Percentiles rank a stretch among this genome's conserved stretches.
These are phyloP conservation scores for Pseudogymnoascus sp. DNA, from an alignment of 2,329 filamentous ascomycete species.

Conservation along the genomic window DNA sequence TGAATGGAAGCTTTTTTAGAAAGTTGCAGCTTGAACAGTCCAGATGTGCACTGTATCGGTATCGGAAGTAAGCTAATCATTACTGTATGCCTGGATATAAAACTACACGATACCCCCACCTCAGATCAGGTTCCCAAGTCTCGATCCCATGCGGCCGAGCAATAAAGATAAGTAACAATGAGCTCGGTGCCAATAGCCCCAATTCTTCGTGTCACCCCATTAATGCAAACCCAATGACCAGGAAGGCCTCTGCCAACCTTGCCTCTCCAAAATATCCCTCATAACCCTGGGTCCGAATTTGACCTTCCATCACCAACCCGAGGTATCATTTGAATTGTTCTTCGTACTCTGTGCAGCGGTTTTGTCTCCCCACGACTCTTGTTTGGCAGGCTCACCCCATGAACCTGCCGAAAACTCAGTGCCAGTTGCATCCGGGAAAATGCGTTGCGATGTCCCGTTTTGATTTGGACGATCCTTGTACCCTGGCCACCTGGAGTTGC, in stretches of 20 bases:
- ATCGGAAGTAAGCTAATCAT: neutral
- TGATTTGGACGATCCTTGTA: conserved; percentile 6
- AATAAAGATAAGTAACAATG: neutral
- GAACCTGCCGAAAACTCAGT: conserved; percentile 14
- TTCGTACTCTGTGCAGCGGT: conserved; percentile 9
- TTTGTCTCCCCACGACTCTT: conserved; percentile 9
- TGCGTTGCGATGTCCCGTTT: neutral
- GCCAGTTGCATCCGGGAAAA: conserved; percentile 10
- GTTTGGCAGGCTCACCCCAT: conserved; percentile 13
- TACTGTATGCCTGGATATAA: neutral
- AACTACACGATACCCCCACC: neutral
- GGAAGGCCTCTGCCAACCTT: neutral
- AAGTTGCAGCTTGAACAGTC: neutral
- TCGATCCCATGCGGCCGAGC: neutral
- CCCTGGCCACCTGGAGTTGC: neutral
- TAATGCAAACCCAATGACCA: neutral
- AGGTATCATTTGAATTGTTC: neutral
- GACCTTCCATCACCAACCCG: neutral
- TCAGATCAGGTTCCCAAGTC: neutral
- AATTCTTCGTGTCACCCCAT: neutral
- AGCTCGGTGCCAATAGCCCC: neutral
- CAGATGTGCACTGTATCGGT: neutral
- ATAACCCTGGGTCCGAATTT: neutral
- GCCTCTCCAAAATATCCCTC: neutral
- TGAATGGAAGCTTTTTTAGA: neutral